These are phyloP conservation scores for Teunomyces kruisii DNA, from an alignment of 805 yeast genomes.

Conservation along the genomic window DNA sequence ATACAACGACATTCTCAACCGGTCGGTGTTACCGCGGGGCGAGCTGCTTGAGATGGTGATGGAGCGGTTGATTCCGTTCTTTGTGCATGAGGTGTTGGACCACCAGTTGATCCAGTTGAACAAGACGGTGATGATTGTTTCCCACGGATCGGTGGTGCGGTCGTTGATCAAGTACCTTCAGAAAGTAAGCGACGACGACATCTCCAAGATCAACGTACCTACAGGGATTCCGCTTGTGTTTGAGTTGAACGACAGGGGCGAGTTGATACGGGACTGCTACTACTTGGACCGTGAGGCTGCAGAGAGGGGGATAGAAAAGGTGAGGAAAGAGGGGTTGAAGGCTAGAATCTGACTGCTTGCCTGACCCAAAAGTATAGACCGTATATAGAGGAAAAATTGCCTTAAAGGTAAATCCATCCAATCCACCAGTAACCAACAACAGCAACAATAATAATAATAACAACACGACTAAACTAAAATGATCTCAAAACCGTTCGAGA, in stretches of 20 bases:
- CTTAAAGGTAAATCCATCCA: neutral
- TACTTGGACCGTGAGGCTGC: conserved; percentile 44
- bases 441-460: too few species aligned
- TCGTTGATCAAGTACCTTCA: conserved; percentile 39
- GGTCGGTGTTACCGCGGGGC: conserved; percentile 32
- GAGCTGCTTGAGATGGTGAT: conserved; percentile 40
- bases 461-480: too few species aligned
- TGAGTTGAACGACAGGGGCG: conserved; percentile 33
- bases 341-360: conserved; percentile 2
- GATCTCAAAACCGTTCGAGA: too few species aligned
- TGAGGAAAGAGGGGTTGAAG: conserved; percentile 25
- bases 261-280: conserved; percentile 28
- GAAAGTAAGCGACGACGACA: conserved; percentile 36
- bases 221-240: conserved; percentile 47
- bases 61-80: conserved; percentile 40
- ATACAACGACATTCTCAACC: conserved; percentile 24
- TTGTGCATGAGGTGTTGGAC: conserved; percentile 27
- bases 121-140: conserved; percentile 36
- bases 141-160: conserved; percentile 45
- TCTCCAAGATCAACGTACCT: conserved; percentile 41
- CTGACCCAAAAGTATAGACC: conserved; percentile 3
- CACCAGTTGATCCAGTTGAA: conserved; percentile 21
- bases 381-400: neutral
- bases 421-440: too few species aligned
- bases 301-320: conserved; percentile 35